A percentile compares a stretch with the other conserved stretches of the same genome.
These are phyloP conservation scores for Mortierella sp. DNA, from an alignment of 371 early-diverging fungal species.

Conservation along the genomic window DNA sequence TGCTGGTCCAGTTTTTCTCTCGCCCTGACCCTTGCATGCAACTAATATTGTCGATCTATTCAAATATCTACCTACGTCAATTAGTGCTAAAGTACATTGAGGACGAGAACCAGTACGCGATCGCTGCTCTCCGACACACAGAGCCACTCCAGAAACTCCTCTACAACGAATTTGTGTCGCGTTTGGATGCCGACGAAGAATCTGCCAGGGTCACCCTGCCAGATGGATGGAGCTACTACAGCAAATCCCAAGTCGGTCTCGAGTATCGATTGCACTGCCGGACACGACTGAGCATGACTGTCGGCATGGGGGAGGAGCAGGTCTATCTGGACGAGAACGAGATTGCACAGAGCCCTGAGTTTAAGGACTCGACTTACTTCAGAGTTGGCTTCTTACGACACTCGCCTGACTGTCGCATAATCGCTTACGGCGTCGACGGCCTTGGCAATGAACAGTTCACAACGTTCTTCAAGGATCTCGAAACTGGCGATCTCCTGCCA, in stretches of 20 bases:
- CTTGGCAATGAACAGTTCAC: constrained; percentile 70
- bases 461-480: constrained; percentile 65
- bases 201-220: constrained; percentile 63
- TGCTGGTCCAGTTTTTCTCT: not conserved
- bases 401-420: constrained; percentile 58
- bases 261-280: constrained; percentile 71
- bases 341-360: constrained; percentile 58
- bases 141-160: constrained; percentile 66
- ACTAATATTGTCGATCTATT: not conserved
- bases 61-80: not conserved
- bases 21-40: not conserved
- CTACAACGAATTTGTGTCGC: constrained; percentile 71
- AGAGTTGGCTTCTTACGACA: constrained; percentile 69
- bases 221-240: constrained; percentile 70
- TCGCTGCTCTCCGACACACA: constrained; percentile 61
- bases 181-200: constrained; percentile 67
- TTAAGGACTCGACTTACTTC: constrained; percentile 63
- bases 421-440: constrained; percentile 72
- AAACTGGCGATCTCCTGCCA: constrained; percentile 51
- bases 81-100: constrained; percentile 68
- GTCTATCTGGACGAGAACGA: constrained; percentile 71
- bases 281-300: constrained; percentile 29
- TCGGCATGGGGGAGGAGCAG: constrained; percentile 42
- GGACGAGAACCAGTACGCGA: constrained; percentile 63
- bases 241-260: constrained; percentile 64